Percentiles rank a stretch among this genome's conserved stretches.
Evolutionary conservation across 169 alveolate genomes (phyloP).

Genomic region (Perkinsus chesapeaki): DNA sequence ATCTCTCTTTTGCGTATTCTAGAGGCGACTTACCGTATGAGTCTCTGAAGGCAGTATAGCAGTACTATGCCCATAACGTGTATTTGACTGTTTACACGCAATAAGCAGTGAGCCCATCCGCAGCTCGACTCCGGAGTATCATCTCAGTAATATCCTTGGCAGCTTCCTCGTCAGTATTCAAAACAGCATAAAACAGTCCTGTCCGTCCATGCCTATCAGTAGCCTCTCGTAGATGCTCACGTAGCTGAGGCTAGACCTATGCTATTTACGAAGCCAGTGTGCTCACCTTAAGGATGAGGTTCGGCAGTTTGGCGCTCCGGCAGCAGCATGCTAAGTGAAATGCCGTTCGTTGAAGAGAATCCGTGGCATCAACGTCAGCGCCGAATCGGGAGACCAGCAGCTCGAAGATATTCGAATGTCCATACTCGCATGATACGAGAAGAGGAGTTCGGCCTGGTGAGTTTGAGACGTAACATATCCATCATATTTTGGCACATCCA

Average conservation of each 20-base stretch:
- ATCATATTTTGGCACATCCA: background rate
- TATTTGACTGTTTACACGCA: background rate
- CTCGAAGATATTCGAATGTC: background rate
- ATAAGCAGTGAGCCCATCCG: background rate
- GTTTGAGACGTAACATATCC: background rate
- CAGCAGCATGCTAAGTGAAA: background rate
- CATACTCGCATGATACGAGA: background rate
- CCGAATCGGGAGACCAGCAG: background rate
- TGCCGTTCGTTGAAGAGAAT: background rate
- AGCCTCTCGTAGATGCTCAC: background rate
- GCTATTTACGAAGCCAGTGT: background rate
- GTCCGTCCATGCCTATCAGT: background rate
- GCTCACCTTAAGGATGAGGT: background rate
- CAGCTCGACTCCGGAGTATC: background rate
- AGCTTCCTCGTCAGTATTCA: background rate
- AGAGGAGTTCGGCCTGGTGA: background rate
- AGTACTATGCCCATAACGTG: background rate
- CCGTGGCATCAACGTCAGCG: background rate
- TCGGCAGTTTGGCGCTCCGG: background rate
- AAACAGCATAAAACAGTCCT: background rate
- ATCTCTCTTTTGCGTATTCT: background rate
- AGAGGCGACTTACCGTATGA: background rate
- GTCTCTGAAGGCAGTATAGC: background rate
- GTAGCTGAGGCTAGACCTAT: background rate
- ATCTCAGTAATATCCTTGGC: background rate